Evolutionary conservation across 306 rosid species (phyloP).

Genomic region (Pyrus betulifolia): DNA sequence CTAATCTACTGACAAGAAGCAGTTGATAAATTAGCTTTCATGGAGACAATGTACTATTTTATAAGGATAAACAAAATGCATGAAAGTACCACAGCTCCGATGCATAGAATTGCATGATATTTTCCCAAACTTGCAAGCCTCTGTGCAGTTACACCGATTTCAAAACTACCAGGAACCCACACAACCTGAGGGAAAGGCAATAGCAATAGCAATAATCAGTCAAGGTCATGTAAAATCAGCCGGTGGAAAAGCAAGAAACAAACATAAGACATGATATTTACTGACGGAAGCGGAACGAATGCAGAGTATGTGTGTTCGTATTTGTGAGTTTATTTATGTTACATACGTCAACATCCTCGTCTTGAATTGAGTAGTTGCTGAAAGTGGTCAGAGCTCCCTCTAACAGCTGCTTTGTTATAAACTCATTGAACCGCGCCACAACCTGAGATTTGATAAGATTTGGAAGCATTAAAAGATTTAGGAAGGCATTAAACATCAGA

Average conservation of each 20-base stretch:
- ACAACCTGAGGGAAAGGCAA: slow-evolving; percentile 54
- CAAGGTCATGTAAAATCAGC: neutral
- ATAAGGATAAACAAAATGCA: neutral
- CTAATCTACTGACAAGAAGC: slow-evolving; percentile 43
- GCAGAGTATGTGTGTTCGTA: too few relatives aligned
- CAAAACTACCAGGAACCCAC: slow-evolving; percentile 97
- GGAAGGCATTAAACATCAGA: neutral
- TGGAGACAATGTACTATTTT: neutral
- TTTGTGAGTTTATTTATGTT: neutral
- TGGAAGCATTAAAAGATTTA: slow-evolving; percentile 1
- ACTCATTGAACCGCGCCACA: slow-evolving; percentile 91
- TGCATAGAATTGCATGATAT: slow-evolving; percentile 77
- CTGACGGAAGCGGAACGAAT: too few relatives aligned
- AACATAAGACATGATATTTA: neutral
- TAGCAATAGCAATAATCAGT: slow-evolving; percentile 11
- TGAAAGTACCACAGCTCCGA: slow-evolving; percentile 87
- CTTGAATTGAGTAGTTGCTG: slow-evolving; percentile 64
- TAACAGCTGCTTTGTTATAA: slow-evolving; percentile 64
- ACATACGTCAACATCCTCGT: slow-evolving; percentile 83
- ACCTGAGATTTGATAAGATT: slow-evolving; percentile 36
- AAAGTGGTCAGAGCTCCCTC: slow-evolving; percentile 90
- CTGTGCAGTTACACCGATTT: slow-evolving; percentile 71
- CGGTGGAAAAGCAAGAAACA: neutral
- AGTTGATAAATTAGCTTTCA: slow-evolving; percentile 8
- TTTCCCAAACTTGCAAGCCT: slow-evolving; percentile 65